Evolutionary conservation across 2,329 filamentous ascomycete genomes (phyloP).

Genomic region (Thielaviopsis musarum): DNA sequence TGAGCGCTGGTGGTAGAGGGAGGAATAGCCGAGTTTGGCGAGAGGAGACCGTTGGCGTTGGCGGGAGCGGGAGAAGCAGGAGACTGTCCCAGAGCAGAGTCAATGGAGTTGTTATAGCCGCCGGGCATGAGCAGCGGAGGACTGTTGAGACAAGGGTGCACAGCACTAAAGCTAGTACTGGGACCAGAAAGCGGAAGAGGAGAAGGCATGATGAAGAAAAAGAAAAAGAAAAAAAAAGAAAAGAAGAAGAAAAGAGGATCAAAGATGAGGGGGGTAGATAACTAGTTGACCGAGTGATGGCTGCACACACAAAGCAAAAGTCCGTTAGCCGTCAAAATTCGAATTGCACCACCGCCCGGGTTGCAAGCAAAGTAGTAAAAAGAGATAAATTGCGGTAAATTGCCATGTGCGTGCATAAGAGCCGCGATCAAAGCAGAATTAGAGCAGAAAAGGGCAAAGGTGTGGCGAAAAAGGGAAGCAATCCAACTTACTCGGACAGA

Average conservation of each 20-base stretch:
- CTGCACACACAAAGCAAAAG: slow-evolving; percentile 8
- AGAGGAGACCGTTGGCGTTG: too few species aligned
- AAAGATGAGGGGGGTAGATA: slow-evolving; percentile 7
- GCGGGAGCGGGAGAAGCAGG: slow-evolving; percentile 1
- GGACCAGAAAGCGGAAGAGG: background rate
- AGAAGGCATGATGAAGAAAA: background rate
- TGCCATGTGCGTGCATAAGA: too few species aligned
- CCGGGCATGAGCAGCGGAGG: slow-evolving; percentile 13
- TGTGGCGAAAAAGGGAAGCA: too few species aligned
- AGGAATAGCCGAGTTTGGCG: too few species aligned
- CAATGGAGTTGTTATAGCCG: slow-evolving; percentile 16
- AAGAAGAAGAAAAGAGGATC: slow-evolving; percentile 6
- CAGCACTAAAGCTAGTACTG: slow-evolving; percentile 16
- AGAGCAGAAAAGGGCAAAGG: too few species aligned
- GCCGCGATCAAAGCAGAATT: too few species aligned
- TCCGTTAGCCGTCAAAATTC: too few species aligned
- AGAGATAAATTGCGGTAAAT: too few species aligned
- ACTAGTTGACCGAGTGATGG: background rate
- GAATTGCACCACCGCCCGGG: too few species aligned
- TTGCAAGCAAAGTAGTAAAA: too few species aligned
- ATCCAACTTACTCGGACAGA: too few species aligned
- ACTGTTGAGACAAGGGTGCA: slow-evolving; percentile 34
- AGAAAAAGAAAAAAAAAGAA: slow-evolving; percentile 13
- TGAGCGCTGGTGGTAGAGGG: too few species aligned
- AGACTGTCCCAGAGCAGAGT: slow-evolving; percentile 15